Percentiles rank a stretch among this genome's conserved stretches.
Evolutionary conservation across 108 stramenopile genomes (phyloP).

Genomic region (Schizochytrium sp.): DNA sequence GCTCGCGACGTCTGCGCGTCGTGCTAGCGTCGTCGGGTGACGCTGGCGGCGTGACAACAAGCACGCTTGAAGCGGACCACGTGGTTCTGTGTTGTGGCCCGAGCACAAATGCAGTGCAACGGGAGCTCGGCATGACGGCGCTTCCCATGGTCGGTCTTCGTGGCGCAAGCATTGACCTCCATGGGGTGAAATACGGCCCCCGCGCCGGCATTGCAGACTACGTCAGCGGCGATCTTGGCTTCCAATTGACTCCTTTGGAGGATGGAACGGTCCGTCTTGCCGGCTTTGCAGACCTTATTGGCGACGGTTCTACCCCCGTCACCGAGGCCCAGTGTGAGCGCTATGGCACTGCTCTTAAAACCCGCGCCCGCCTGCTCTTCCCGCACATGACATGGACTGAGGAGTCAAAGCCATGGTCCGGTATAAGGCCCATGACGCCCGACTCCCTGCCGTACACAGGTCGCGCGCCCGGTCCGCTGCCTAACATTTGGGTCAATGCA

Average conservation of each 20-base stretch:
- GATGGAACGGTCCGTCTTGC: background rate
- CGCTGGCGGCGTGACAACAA: background rate
- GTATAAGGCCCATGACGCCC: background rate
- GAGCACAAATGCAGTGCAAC: background rate
- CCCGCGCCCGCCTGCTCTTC: background rate
- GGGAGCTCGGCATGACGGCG: background rate
- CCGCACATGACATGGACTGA: background rate
- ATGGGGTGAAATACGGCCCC: background rate
- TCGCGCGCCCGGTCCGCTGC: background rate
- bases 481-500: background rate
- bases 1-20: background rate
- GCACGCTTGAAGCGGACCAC: background rate
- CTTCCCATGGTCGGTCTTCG: background rate
- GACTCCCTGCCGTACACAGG: background rate
- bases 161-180: background rate
- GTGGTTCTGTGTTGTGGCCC: slow-evolving; percentile 9
- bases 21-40: background rate
- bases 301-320: background rate
- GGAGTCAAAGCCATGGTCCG: background rate
- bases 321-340: background rate
- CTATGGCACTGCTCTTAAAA: background rate
- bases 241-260: background rate
- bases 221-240: background rate
- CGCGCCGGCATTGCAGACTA: background rate
- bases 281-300: background rate